Evolutionary conservation across 805 yeast species (phyloP).

Genomic region (Cyberlindnera petersonii): DNA sequence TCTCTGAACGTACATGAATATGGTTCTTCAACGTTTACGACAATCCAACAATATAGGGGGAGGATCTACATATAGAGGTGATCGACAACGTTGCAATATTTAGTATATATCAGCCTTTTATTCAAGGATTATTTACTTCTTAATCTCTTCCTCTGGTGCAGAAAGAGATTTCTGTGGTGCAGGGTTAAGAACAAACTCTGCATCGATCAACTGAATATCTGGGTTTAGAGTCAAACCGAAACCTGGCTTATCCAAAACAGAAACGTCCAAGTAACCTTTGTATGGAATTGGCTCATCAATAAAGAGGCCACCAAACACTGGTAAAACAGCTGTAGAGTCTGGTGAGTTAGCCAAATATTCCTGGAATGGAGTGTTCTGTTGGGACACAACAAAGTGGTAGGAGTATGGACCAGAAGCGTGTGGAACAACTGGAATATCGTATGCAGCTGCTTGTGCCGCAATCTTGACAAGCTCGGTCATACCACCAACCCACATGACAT

Average conservation of each 20-base stretch:
- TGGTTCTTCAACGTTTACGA: too few relatives aligned
- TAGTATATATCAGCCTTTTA: too few relatives aligned
- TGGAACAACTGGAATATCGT: conserved; percentile 50
- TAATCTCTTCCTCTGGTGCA: conserved; percentile 3
- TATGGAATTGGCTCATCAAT: conserved; percentile 45
- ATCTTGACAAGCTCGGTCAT: conserved; percentile 44
- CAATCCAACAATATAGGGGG: too few relatives aligned
- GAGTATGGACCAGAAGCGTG: conserved; percentile 54
- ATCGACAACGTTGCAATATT: too few relatives aligned
- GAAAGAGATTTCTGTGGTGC: conserved; percentile 36
- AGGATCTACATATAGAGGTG: too few relatives aligned
- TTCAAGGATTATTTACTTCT: background rate
- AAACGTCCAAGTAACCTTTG: conserved; percentile 39
- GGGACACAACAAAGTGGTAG: conserved; percentile 47
- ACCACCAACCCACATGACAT: conserved; percentile 54
- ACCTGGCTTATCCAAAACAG: conserved; percentile 44
- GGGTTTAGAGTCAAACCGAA: conserved; percentile 48
- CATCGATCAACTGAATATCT: conserved; percentile 36
- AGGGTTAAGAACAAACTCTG: conserved; percentile 37
- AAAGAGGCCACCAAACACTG: conserved; percentile 46
- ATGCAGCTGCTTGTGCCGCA: conserved; percentile 48
- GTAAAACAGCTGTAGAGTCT: conserved; percentile 40
- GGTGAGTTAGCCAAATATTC: conserved; percentile 50
- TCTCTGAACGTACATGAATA: too few relatives aligned
- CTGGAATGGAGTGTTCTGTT: conserved; percentile 49